Conservation (phyloP, 2,329 filamentous ascomycete genomes). For the Lachnellula willkommii region DNA sequence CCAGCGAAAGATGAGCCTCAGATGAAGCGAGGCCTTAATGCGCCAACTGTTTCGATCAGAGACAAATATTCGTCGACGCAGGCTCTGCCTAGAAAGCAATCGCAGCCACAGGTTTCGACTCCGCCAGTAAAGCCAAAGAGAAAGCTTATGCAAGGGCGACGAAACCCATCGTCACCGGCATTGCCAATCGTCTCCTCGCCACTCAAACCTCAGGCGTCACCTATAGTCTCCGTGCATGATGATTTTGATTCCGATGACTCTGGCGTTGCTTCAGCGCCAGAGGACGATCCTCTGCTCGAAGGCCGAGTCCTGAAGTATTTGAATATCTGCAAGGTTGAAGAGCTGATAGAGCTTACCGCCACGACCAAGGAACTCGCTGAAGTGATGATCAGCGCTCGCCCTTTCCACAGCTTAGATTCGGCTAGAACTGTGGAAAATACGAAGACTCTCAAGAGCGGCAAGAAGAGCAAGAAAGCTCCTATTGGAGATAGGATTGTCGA, state of each 20-base stretch:
- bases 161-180: constrained; percentile 24
- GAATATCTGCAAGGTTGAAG: constrained; percentile 69
- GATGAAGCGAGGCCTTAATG: constrained; percentile 51
- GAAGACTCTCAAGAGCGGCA: constrained; percentile 44
- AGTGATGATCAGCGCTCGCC: constrained; percentile 65
- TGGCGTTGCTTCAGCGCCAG: constrained; percentile 26
- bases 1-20: constrained; percentile 37
- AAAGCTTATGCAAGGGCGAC: constrained; percentile 31
- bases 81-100: constrained; percentile 25
- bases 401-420: constrained; percentile 62
- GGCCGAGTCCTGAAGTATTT: constrained; percentile 69
- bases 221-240: constrained; percentile 11
- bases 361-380: constrained; percentile 65
- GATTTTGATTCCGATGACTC: constrained; percentile 30
- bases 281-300: constrained; percentile 42
- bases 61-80: constrained; percentile 52
- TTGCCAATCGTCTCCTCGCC: constrained; percentile 18
- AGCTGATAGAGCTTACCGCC: constrained; percentile 76
- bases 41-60: constrained; percentile 49
- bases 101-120: constrained; percentile 9
- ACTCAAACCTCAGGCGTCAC: constrained; percentile 16
- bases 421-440: constrained; percentile 59
- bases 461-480: constrained; percentile 41
- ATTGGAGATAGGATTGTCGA: constrained; percentile 65
- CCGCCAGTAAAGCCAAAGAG: constrained; percentile 29